phyloP scores from a whole-genome alignment of 805 yeast species.

The Phaffomyces opuntiae region DNA sequence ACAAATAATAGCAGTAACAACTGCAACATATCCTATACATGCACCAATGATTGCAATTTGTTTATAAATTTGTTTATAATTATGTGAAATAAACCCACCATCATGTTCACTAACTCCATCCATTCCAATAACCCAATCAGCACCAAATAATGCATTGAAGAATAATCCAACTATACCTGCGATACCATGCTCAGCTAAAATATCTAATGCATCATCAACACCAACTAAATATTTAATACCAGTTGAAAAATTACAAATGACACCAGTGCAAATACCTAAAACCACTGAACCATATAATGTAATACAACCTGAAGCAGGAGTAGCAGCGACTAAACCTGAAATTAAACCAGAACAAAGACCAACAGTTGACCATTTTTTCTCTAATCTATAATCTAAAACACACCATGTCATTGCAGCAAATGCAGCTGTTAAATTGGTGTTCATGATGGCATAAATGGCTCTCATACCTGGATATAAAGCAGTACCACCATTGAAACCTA shows the following conservation, averaged over 20 bases:
- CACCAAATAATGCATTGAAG: conserved; percentile 86
- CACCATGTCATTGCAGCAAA: conserved; percentile 93
- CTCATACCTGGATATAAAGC: conserved; percentile 76
- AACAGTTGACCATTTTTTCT: conserved; percentile 88
- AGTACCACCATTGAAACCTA: conserved; percentile 90
- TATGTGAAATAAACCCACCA: conserved; percentile 91
- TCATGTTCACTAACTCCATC: conserved; percentile 78
- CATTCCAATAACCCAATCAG: conserved; percentile 81
- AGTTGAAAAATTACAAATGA: conserved; percentile 85
- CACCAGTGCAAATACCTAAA: conserved; percentile 74
- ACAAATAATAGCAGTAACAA: conserved; percentile 72
- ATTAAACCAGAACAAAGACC: conserved; percentile 94
- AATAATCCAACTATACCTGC: conserved; percentile 89
- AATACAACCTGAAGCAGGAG: conserved; percentile 88
- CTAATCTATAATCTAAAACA: conserved; percentile 78
- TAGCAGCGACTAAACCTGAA: conserved; percentile 94
- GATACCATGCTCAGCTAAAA: conserved; percentile 97
- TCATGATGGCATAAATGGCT: conserved; percentile 86
- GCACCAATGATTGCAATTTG: conserved; percentile 83
- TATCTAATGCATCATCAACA: conserved; percentile 91
- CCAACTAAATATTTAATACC: conserved; percentile 72
- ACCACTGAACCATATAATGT: conserved; percentile 88
- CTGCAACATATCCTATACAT: conserved; percentile 64
- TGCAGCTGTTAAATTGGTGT: conserved; percentile 84
- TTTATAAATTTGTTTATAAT: conserved; percentile 85